Conservation (phyloP, 2,329 filamentous ascomycete species). For the Cladosporium sphaerospermum region DNA sequence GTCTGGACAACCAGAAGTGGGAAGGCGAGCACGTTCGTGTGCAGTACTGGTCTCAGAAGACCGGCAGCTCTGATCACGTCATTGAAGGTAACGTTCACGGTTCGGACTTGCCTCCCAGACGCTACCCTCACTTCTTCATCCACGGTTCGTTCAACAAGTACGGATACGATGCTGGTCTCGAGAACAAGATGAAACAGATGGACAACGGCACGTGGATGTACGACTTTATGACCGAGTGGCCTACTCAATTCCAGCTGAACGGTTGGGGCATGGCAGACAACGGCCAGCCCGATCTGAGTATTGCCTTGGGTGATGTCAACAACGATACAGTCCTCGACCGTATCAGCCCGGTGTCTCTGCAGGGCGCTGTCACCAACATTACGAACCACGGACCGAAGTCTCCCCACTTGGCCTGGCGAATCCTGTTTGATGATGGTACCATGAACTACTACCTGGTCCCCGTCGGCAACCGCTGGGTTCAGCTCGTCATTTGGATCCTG, state of each 20-base stretch:
- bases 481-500: conserved; percentile 50
- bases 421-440: conserved; percentile 51
- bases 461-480: conserved; percentile 47
- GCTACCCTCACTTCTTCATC: conserved; percentile 57
- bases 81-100: conserved; percentile 52
- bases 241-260: conserved; percentile 56
- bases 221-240: conserved; percentile 59
- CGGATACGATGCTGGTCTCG: conserved; percentile 56
- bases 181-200: conserved; percentile 47
- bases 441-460: conserved; percentile 48
- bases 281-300: conserved; percentile 54
- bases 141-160: conserved; percentile 59
- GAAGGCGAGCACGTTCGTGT: conserved; percentile 55
- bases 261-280: conserved; percentile 62
- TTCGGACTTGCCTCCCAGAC: conserved; percentile 35
- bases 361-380: conserved; percentile 53
- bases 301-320: conserved; percentile 57
- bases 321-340: conserved; percentile 55
- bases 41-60: conserved; percentile 56
- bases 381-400: conserved; percentile 46
- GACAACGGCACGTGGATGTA: conserved; percentile 50
- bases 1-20: conserved; percentile 51
- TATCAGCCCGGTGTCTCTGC: conserved; percentile 53
- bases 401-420: conserved; percentile 50
- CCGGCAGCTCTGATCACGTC: conserved; percentile 54